A percentile compares a stretch with the other conserved stretches of the same genome.
These are phyloP conservation scores for Cotoneaster glaucophyllus DNA, from an alignment of 306 rosid species.

Conservation along the genomic window DNA sequence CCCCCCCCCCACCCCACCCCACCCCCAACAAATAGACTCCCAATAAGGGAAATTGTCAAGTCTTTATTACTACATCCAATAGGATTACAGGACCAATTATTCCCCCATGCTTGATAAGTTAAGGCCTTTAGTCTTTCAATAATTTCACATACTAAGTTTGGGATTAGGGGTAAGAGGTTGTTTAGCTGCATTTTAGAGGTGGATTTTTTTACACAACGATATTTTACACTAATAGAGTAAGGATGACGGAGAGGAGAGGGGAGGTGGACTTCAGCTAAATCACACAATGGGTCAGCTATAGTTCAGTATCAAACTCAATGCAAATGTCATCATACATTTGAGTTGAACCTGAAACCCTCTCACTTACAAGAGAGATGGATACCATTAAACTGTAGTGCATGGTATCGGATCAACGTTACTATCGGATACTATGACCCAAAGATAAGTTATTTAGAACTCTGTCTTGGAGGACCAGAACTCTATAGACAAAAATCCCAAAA, in stretches of 20 bases:
- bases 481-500: not conserved
- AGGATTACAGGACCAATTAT: not conserved
- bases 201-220: not conserved
- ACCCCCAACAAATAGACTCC: too few relatives aligned
- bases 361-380: too few relatives aligned
- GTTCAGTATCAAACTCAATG: not conserved
- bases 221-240: not conserved
- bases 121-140: not conserved
- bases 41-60: not conserved
- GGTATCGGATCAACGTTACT: too few relatives aligned
- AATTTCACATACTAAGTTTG: not conserved
- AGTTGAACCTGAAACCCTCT: not conserved
- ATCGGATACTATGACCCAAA: too few relatives aligned
- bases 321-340: not conserved
- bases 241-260: not conserved
- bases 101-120: not conserved
- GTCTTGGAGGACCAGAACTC: not conserved
- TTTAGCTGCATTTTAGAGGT: not conserved
- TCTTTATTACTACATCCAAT: not conserved
- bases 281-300: not conserved
- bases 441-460: too few relatives aligned
- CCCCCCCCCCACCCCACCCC: too few relatives aligned
- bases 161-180: not conserved
- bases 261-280: not conserved
- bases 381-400: too few relatives aligned